Percentiles rank a stretch among this genome's conserved stretches.
phyloP scores from a whole-genome alignment of 1,139 yeast genomes.

The Yamadazyma siamensis region DNA sequence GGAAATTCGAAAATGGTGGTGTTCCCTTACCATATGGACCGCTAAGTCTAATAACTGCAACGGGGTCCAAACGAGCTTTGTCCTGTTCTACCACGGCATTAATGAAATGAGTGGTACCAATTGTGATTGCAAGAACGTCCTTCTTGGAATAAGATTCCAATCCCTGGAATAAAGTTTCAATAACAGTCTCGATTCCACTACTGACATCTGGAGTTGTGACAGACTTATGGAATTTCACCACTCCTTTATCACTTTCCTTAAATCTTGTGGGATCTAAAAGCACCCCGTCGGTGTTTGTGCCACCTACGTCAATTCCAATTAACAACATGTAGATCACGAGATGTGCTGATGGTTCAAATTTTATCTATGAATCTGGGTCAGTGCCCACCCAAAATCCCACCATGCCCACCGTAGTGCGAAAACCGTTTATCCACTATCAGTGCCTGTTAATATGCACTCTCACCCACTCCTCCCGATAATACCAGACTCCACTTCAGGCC shows the following conservation, averaged over 20 bases:
- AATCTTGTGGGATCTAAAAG: conserved; percentile 30
- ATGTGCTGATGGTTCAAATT: no score
- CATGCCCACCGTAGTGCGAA: no score
- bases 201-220: conserved; percentile 42
- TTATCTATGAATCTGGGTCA: no score
- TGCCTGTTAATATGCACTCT: no score
- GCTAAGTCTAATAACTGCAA: conserved; percentile 37
- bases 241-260: conserved; percentile 21
- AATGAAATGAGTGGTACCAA: conserved; percentile 45
- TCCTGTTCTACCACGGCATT: conserved; percentile 44
- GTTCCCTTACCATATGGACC: conserved; percentile 32
- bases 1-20: conserved; percentile 41
- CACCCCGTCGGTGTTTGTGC: conserved; percentile 48
- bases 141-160: conserved; percentile 6
- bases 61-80: conserved; percentile 30
- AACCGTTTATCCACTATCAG: no score
- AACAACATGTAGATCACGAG: conserved; percentile 7
- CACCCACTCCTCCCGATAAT: no score
- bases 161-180: conserved; percentile 21
- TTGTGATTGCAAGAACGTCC: conserved; percentile 33
- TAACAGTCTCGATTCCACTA: conserved; percentile 35
- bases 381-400: no score
- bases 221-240: conserved; percentile 38
- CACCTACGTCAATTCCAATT: conserved; percentile 48
- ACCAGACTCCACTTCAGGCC: no score